phyloP scores from a whole-genome alignment of 768 basidiomycete species.

The Mycena chlorophos region DNA sequence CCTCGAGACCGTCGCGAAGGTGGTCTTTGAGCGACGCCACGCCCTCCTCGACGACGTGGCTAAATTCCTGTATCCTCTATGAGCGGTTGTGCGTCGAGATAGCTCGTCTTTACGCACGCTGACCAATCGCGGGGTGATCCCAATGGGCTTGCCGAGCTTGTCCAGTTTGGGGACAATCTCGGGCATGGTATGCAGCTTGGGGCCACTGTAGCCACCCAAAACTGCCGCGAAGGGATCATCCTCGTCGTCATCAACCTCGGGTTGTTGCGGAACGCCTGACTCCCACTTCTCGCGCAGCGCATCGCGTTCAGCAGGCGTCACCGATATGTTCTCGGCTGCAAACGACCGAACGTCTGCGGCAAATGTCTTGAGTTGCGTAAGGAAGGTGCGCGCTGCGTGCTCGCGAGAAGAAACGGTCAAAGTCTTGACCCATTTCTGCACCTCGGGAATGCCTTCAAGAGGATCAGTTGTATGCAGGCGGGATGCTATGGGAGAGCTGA shows the following conservation, averaged over 20 bases:
- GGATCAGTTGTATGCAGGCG: no score
- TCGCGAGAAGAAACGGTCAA: constrained; percentile 56
- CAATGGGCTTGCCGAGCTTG: constrained; percentile 40
- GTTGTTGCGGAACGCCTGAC: constrained; percentile 31
- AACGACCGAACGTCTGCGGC: constrained; percentile 48
- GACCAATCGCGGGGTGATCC: constrained; percentile 47
- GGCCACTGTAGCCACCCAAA: constrained; percentile 30
- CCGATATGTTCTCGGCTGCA: constrained; percentile 51
- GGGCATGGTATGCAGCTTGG: constrained; percentile 38
- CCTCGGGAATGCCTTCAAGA: constrained; percentile 54
- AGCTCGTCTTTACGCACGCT: constrained; percentile 30
- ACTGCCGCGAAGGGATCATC: constrained; percentile 37
- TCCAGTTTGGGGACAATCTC: constrained; percentile 42
- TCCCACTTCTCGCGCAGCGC: constrained; percentile 55
- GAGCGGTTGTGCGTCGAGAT: background rate
- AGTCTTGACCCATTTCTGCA: constrained; percentile 59
- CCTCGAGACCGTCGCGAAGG: constrained; percentile 58
- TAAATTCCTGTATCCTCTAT: constrained; percentile 43
- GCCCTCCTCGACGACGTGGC: constrained; percentile 42
- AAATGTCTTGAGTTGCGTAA: constrained; percentile 51
- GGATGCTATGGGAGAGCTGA: no score
- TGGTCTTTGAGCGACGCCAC: constrained; percentile 47
- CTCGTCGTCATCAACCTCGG: constrained; percentile 26
- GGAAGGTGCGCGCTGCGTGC: constrained; percentile 44
- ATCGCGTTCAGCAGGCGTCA: constrained; percentile 52